Conservation (phyloP, 495 filamentous ascomycete genomes). For the Daldinia caldariorum region DNA sequence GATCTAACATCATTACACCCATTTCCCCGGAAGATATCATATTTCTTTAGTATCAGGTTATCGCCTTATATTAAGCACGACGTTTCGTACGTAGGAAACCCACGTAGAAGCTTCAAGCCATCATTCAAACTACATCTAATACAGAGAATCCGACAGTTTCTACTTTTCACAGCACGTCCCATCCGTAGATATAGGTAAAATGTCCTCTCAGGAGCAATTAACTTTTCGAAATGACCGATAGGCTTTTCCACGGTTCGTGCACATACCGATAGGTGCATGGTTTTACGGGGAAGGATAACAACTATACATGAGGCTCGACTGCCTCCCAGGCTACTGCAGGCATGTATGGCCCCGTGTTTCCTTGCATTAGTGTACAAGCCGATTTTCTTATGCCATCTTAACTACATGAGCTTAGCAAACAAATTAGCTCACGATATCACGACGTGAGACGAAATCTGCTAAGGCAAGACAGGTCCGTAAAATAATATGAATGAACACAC, state of each 20-base stretch:
- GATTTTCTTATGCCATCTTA: too few relatives aligned
- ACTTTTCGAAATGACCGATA: conserved; percentile 26
- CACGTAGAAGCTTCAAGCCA: not conserved
- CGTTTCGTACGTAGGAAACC: too few relatives aligned
- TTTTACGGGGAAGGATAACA: conserved; percentile 5
- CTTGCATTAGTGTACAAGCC: not conserved
- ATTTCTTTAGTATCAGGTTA: not conserved
- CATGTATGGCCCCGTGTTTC: not conserved
- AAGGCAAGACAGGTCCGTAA: not conserved
- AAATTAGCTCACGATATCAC: not conserved
- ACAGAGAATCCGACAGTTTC: not conserved
- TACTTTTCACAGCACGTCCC: not conserved
- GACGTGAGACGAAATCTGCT: conserved; percentile 2
- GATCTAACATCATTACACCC: too few relatives aligned
- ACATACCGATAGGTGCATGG: conserved; percentile 32
- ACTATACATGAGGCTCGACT: conserved; percentile 10
- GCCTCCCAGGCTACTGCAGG: not conserved
- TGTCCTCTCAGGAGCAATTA: not conserved
- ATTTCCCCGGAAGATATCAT: too few relatives aligned
- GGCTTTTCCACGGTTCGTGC: conserved; percentile 18
- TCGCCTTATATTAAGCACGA: not conserved
- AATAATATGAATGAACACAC: not conserved
- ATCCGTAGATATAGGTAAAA: not conserved
- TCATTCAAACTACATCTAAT: not conserved
- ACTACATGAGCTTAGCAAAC: not conserved